A percentile compares a stretch with the other conserved stretches of the same genome.
phyloP scores from a whole-genome alignment of 352 stramenopile species.

The Thalassiosira pacifica region DNA sequence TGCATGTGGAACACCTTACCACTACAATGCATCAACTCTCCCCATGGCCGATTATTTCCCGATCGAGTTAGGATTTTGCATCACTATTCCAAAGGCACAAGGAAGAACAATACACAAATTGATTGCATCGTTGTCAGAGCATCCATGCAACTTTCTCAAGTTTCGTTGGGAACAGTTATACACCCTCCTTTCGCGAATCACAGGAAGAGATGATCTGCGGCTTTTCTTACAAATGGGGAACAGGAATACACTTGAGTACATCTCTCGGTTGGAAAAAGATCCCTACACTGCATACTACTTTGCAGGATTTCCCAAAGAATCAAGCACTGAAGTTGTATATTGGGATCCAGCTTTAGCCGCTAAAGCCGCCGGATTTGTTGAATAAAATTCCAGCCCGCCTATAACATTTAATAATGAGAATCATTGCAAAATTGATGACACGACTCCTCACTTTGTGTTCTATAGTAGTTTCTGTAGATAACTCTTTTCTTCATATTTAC shows the following conservation, averaged over 20 bases:
- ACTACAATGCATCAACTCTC: constrained; percentile 7
- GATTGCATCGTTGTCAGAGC: constrained; percentile 23
- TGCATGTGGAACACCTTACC: neutral
- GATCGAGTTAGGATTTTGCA: constrained; percentile 31
- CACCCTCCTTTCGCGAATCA: neutral
- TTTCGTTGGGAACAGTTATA: constrained; percentile 13
- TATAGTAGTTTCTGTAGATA: no score
- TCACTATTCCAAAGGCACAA: constrained; percentile 23
- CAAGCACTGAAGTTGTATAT: constrained; percentile 7
- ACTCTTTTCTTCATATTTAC: no score
- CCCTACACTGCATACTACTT: constrained; percentile 19
- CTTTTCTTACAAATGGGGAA: constrained; percentile 9
- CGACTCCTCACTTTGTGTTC: no score
- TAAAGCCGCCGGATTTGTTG: constrained; percentile 3
- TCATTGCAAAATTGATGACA: no score
- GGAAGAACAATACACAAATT: constrained; percentile 19
- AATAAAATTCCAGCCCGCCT: no score
- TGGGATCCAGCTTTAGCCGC: constrained; percentile 14
- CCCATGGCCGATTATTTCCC: constrained; percentile 19
- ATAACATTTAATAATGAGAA: no score
- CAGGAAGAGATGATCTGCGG: neutral
- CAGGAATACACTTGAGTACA: constrained; percentile 35
- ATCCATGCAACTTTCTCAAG: constrained; percentile 5
- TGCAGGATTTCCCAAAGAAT: constrained; percentile 12
- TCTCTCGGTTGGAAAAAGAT: constrained; percentile 34